phyloP scores from a whole-genome alignment of 306 rosid genomes.

The Vicia villosa region DNA sequence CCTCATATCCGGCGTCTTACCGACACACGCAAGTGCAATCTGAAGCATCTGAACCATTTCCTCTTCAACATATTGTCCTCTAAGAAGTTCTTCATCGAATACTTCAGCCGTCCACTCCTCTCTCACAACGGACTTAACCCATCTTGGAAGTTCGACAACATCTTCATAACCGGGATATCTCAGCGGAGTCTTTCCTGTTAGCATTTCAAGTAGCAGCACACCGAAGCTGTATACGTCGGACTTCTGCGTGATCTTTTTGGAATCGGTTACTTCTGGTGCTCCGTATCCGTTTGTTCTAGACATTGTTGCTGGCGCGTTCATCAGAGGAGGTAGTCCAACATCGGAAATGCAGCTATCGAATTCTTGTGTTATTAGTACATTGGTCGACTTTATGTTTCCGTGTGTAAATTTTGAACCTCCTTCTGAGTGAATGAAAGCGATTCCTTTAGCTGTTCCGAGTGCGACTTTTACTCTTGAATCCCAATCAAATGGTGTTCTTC shows the following conservation, averaged over 20 bases:
- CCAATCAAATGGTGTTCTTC: slow-evolving; percentile 71
- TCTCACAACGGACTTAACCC: slow-evolving; percentile 83
- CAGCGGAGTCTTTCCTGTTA: slow-evolving; percentile 68
- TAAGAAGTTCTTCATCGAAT: slow-evolving; percentile 71
- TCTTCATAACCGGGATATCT: slow-evolving; percentile 59
- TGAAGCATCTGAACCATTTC: slow-evolving; percentile 91
- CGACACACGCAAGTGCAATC: slow-evolving; percentile 66
- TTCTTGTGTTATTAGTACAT: slow-evolving; percentile 67
- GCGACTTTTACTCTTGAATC: slow-evolving; percentile 67
- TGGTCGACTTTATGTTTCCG: slow-evolving; percentile 80
- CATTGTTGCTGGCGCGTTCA: slow-evolving; percentile 60
- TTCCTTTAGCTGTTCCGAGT: slow-evolving; percentile 64
- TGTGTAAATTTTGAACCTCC: slow-evolving; percentile 61
- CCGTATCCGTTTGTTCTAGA: slow-evolving; percentile 62
- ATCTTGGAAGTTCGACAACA: slow-evolving; percentile 75
- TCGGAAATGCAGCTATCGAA: slow-evolving; percentile 65
- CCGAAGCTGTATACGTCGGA: slow-evolving; percentile 83
- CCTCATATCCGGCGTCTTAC: slow-evolving; percentile 62
- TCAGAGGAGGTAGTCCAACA: slow-evolving; percentile 60
- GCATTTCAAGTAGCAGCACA: slow-evolving; percentile 75
- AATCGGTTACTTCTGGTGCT: slow-evolving; percentile 69
- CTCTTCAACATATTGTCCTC: slow-evolving; percentile 64
- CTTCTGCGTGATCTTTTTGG: slow-evolving; percentile 61
- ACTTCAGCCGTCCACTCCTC: slow-evolving; percentile 95
- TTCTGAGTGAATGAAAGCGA: slow-evolving; percentile 64